These are phyloP conservation scores for Daldinia concentrica DNA, from an alignment of 495 filamentous ascomycete species.

Conservation along the genomic window DNA sequence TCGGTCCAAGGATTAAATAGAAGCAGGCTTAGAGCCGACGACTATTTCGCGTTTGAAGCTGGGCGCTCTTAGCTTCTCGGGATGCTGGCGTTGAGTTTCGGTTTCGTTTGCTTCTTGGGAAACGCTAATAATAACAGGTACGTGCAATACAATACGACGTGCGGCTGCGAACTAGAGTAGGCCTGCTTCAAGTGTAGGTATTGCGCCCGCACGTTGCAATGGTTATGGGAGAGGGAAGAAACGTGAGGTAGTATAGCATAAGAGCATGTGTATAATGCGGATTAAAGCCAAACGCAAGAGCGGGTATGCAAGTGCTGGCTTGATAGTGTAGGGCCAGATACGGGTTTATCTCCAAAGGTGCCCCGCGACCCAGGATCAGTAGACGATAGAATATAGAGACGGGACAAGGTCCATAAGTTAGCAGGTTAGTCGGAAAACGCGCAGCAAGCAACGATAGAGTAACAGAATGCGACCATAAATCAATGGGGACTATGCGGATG, in stretches of 20 bases:
- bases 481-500: constrained; percentile 34
- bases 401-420: constrained; percentile 28
- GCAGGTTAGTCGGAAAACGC: constrained; percentile 39
- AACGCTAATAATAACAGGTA: constrained; percentile 17
- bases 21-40: constrained; percentile 21
- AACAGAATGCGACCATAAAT: constrained; percentile 43
- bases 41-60: constrained; percentile 28
- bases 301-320: constrained; percentile 45
- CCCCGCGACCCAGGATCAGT: constrained; percentile 36
- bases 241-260: constrained; percentile 6
- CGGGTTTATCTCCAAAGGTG: constrained; percentile 40
- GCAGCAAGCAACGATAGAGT: constrained; percentile 36
- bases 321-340: constrained; percentile 35
- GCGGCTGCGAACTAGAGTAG: background rate
- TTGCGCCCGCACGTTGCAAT: constrained; percentile 32
- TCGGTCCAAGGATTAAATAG: constrained; percentile 26
- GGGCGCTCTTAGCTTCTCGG: constrained; percentile 23
- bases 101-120: constrained; percentile 17
- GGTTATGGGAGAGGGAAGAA: constrained; percentile 13
- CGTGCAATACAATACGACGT: background rate
- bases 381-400: constrained; percentile 27
- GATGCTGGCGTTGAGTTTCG: constrained; percentile 30
- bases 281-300: constrained; percentile 43
- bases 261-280: constrained; percentile 35
- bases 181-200: constrained; percentile 14